Evolutionary conservation across 116 monocot genomes (phyloP), one percentile per base, ranked within the genome.

Genomic region (Iris pallida): DNA sequence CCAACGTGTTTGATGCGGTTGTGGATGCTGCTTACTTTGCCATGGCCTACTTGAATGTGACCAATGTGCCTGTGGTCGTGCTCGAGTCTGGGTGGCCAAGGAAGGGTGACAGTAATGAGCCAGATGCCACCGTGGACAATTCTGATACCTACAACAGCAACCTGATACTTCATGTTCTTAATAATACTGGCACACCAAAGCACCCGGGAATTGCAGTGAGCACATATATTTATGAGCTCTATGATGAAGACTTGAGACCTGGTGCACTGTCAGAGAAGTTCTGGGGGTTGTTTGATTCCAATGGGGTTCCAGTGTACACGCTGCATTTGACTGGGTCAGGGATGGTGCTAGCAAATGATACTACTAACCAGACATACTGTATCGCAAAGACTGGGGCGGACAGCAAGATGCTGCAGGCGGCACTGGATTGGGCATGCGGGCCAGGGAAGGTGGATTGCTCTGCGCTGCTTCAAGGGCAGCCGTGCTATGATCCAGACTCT

Each of bases 11-110:
- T 20, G 97, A 97, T 43, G 97, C 97, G 0, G 71, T 97, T 0
- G 90, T 97, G 1, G 97, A 97, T 47, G 92, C 97, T 0, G 87
- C 87, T 20, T 97, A 97, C 73, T 97, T 97, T 51, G 97, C 97
- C 16, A 97, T 97, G 97, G 87, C 87, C 4, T 89, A 80, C 42
- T 68, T 97, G 44, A 97, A 97, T 52, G 61, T 88, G 65, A 97
- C 97, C 9, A 92, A 97, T 20, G 75, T 97, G 4, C 97, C 92
- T 0, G 76, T 97, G 8, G 78, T 90, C 1, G 92, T 97, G n/a
- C 77, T 90, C 42, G 97, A 97, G 77, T 83, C 92, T 1, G 97
- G 97, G 6, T 97, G 97, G 97, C 97, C 97, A 13, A 78, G 81
- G 7, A 97, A 92, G 66, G 97, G 97, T 12, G 92, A 87, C 16